phyloP scores from a whole-genome alignment of 2,329 filamentous ascomycete genomes.

The Sporothrix luriei region DNA sequence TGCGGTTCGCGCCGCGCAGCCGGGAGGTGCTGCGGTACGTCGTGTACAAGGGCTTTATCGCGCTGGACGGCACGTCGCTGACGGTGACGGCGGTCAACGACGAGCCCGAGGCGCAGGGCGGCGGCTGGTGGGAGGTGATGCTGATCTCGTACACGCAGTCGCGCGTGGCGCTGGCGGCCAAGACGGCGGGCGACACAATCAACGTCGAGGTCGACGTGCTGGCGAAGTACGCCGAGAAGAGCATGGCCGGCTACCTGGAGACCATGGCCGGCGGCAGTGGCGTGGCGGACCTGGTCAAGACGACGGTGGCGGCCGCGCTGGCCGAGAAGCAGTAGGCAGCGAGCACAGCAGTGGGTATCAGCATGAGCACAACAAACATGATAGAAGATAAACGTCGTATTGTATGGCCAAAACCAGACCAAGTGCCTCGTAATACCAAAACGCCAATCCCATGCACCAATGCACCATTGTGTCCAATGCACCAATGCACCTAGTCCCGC shows the following conservation, averaged over 20 bases:
- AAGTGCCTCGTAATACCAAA: neutral
- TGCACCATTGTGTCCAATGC: neutral
- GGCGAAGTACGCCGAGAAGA: conserved; percentile 87
- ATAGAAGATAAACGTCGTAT: neutral
- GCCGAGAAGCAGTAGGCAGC: conserved; percentile 34
- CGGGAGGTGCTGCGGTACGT: conserved; percentile 77
- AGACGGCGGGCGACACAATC: conserved; percentile 77
- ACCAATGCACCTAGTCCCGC: neutral
- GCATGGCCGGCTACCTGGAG: conserved; percentile 76
- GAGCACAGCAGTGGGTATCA: neutral
- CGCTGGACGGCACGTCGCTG: conserved; percentile 90
- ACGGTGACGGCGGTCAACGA: conserved; percentile 89
- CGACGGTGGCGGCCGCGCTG: conserved; percentile 72
- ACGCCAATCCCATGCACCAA: neutral
- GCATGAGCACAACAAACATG: neutral
- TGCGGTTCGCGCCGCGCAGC: conserved; percentile 72
- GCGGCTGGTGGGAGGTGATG: conserved; percentile 92
- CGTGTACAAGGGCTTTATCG: conserved; percentile 94
- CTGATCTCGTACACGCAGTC: conserved; percentile 95
- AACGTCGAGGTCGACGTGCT: conserved; percentile 93
- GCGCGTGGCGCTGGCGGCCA: conserved; percentile 78
- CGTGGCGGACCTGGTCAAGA: conserved; percentile 71
- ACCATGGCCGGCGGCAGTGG: conserved; percentile 52
- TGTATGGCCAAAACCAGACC: neutral
- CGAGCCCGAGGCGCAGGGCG: conserved; percentile 53